phyloP scores from a whole-genome alignment of 2,329 filamentous ascomycete species.

The Aspergillus novofumigatus region DNA sequence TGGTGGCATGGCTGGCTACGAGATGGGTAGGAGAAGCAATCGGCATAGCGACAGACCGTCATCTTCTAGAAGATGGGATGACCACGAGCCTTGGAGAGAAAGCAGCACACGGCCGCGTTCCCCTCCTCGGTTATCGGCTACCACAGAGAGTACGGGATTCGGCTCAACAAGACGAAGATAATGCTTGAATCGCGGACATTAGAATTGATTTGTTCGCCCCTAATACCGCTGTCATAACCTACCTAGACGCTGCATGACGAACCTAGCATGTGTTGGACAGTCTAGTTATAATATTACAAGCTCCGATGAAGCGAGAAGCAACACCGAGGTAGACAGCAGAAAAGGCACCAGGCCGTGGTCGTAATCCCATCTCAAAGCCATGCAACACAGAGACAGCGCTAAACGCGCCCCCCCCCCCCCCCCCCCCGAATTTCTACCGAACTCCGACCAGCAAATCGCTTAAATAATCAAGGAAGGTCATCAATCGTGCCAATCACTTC shows the following conservation, averaged over 20 bases:
- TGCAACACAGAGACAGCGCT: not conserved
- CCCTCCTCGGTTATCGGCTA: constrained; percentile 31
- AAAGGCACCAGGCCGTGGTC: not conserved
- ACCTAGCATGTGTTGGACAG: not conserved
- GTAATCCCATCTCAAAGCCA: not conserved
- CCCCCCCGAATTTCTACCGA: not conserved
- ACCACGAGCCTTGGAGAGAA: constrained; percentile 26
- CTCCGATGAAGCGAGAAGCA: not conserved
- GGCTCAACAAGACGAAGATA: constrained; percentile 42
- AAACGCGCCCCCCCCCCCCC: constrained; percentile 2
- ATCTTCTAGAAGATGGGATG: constrained; percentile 10
- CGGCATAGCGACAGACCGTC: constrained; percentile 11
- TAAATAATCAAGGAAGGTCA: constrained; percentile 23
- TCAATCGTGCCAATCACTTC: constrained; percentile 40
- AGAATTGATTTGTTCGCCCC: not conserved
- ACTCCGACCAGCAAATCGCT: not conserved
- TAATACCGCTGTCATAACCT: not conserved
- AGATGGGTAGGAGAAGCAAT: constrained; percentile 30
- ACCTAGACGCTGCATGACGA: not conserved
- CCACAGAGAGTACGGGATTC: constrained; percentile 41
- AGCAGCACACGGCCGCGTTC: constrained; percentile 30
- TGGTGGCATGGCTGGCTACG: constrained; percentile 42
- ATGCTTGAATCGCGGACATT: constrained; percentile 1
- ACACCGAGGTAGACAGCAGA: not conserved
- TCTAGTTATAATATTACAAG: not conserved